Evolutionary conservation across 192 early-diverging fungal species (phyloP), one percentile per base, ranked within the genome.

Genomic region (Allomyces javanicus): DNA sequence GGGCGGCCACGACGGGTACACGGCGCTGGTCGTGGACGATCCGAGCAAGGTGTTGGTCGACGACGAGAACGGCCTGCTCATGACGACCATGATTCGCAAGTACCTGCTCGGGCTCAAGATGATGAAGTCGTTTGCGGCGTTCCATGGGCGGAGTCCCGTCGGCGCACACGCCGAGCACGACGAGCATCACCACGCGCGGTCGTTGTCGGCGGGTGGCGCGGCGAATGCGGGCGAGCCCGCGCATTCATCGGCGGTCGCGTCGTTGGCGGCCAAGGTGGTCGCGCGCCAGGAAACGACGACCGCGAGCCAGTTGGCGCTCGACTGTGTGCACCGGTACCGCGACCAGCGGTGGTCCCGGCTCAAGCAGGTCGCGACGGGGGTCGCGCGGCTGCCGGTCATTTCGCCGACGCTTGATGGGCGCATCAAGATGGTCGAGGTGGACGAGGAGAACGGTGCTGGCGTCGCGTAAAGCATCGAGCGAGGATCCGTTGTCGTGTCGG

Each of bases 71-170:
- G 83, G 85, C 5, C 72, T 87, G 24, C 69, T 78, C 10, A 72
- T 85, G 23, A 72, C 79, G 9, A 76, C 81, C 21, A 63, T 87
- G 22, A 76, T 75, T 66, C 72, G 78, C 14, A 73, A 77, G 62
- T 87, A 77, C 69, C 83, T 85, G 66, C 64, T 75, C 21, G 83
- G 83, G 9, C 73, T 85, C 44, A 82, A 83, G 43, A 80, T 81
- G 19, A 73, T 78, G 61, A 83, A 81, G 33, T 40, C 33, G 33
- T 40, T 40, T 40, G 33, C 33, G 64, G 81, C 85, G 0, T 66
- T 81, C 12, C 74, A 58, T 3, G 17, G 50, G 3, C 17, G 12
- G 50, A 4, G 4, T n/a, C 12, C 50, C 17, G 17, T 58, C 3
- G 17, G 50, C 50, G 50, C 21, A 3, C 50, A 14, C 50, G 1